Conservation (phyloP, 1,139 yeast species). For the Magnusiomyces suaveolens region DNA sequence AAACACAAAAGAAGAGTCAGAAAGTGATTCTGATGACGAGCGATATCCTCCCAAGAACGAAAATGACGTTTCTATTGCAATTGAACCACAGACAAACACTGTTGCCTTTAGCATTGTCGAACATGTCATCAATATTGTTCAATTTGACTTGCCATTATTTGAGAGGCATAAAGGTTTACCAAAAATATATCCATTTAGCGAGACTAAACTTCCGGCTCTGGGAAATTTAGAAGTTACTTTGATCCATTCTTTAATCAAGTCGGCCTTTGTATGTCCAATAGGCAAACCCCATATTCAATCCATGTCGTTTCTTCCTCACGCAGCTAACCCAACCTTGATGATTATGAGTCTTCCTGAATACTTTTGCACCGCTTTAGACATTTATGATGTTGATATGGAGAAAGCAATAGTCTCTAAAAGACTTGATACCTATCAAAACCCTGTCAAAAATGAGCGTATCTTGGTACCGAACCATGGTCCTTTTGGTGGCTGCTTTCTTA, state of each 20-base stretch:
- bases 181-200: neutral
- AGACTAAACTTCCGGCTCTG: neutral
- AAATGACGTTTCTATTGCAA: neutral
- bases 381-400: neutral
- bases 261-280: neutral
- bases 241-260: neutral
- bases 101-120: neutral
- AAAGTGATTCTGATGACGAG: neutral
- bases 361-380: neutral
- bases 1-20: neutral
- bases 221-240: neutral
- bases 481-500: neutral
- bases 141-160: neutral
- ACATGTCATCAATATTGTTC: neutral
- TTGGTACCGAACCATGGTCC: slow-evolving; percentile 1
- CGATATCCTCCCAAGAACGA: neutral
- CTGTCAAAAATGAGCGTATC: neutral
- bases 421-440: neutral
- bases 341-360: neutral
- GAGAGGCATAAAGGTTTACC: neutral
- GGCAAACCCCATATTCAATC: neutral
- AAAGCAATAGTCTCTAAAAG: neutral
- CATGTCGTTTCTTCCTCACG: neutral
- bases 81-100: neutral
- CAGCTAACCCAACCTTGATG: neutral